These are phyloP conservation scores for Pseudozyma pruni DNA, from an alignment of 1,284 basidiomycete genomes.

Conservation along the genomic window DNA sequence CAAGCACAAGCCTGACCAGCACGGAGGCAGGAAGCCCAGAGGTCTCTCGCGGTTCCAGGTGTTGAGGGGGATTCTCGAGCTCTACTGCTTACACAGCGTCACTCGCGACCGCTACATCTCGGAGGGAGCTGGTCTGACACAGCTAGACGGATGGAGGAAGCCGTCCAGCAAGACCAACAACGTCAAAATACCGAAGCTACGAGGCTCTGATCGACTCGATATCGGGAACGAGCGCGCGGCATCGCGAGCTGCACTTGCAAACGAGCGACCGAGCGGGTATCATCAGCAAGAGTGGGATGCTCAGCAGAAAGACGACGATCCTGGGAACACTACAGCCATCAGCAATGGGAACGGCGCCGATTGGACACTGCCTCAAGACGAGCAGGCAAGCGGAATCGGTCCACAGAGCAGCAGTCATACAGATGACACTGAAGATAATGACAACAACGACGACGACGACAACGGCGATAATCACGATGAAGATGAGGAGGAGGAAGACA, in stretches of 20 bases:
- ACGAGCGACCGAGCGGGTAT: conserved; percentile 10
- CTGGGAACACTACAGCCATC: background rate
- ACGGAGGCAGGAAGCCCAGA: conserved; percentile 28
- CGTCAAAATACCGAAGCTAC: background rate
- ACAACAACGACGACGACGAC: background rate
- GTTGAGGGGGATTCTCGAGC: conserved; percentile 58
- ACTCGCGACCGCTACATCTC: conserved; percentile 57
- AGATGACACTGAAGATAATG: background rate
- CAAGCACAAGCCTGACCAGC: conserved; percentile 10
- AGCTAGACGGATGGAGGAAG: conserved; percentile 43
- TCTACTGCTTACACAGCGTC: conserved; percentile 61
- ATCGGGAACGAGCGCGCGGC: conserved; percentile 42
- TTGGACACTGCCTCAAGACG: background rate
- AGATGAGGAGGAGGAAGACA: conserved; percentile 37
- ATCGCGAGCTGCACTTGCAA: conserved; percentile 30
- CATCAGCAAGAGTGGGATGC: background rate
- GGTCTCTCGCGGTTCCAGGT: conserved; percentile 61
- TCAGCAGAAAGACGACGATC: background rate
- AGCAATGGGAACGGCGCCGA: background rate
- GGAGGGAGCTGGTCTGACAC: conserved; percentile 59
- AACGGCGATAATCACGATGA: conserved; percentile 10
- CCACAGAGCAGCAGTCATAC: too few species aligned
- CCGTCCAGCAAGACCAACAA: background rate
- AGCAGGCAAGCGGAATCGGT: background rate
- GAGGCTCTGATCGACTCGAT: conserved; percentile 31